phyloP scores from a whole-genome alignment of 2,329 filamentous ascomycete species.

The Teratosphaeria viscida region DNA sequence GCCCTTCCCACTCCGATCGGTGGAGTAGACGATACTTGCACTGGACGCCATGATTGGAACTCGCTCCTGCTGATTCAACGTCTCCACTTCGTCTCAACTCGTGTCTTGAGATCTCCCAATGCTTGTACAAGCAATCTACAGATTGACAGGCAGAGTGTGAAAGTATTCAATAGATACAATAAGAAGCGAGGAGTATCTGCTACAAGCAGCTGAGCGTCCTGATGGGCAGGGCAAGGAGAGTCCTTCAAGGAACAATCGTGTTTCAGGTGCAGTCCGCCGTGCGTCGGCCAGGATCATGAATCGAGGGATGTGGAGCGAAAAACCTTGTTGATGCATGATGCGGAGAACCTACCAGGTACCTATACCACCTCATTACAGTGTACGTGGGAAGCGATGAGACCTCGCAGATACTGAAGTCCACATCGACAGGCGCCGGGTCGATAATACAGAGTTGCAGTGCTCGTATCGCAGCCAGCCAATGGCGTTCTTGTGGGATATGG shows the following conservation, averaged over 20 bases:
- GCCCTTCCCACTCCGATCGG: background rate
- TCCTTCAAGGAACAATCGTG: background rate
- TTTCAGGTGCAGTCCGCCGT: background rate
- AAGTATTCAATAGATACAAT: background rate
- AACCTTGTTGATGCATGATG: too few relatives aligned
- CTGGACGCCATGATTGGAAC: background rate
- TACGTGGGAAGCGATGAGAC: too few relatives aligned
- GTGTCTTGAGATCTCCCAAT: background rate
- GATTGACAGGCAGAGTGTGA: background rate
- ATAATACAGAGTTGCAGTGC: too few relatives aligned
- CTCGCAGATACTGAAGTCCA: too few relatives aligned
- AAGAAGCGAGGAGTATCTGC: background rate
- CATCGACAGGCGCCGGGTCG: too few relatives aligned
- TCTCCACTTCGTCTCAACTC: background rate
- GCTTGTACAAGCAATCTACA: background rate
- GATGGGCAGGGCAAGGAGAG: background rate
- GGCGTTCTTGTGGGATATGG: too few relatives aligned
- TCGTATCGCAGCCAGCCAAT: too few relatives aligned
- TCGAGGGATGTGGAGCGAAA: too few relatives aligned
- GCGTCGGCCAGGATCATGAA: too few relatives aligned
- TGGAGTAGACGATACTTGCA: constrained; percentile 5
- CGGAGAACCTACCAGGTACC: too few relatives aligned
- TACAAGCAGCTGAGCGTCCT: background rate
- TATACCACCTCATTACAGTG: too few relatives aligned
- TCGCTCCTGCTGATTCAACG: background rate